phyloP scores from a whole-genome alignment of 139 green algal genomes.

The Yamagishiella unicocca region DNA sequence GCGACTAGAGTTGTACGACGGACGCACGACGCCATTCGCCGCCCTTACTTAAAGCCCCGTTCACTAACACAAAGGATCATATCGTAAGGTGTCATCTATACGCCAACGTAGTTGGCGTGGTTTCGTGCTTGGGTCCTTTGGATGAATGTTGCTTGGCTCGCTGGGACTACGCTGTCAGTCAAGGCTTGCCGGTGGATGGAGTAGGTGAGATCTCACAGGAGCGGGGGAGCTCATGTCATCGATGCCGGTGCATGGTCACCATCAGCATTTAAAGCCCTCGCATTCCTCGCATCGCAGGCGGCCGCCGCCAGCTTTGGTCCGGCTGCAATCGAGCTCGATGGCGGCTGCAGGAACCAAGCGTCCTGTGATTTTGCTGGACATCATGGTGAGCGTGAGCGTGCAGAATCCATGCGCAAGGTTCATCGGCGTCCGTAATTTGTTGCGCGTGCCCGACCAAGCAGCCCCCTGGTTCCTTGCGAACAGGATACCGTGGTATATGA shows the following conservation, averaged over 20 bases:
- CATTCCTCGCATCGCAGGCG: not conserved
- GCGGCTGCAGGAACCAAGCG: not conserved
- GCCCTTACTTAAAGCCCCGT: too few relatives aligned
- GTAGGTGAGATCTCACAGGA: not conserved
- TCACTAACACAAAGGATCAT: too few relatives aligned
- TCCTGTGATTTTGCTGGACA: slow-evolving; percentile 73
- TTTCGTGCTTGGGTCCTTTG: too few relatives aligned
- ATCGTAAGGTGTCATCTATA: too few relatives aligned
- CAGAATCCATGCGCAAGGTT: too few relatives aligned
- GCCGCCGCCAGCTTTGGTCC: not conserved
- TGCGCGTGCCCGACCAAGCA: not conserved
- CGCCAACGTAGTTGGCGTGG: too few relatives aligned
- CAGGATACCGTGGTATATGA: slow-evolving; percentile 86
- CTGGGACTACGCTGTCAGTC: not conserved
- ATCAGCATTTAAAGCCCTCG: too few relatives aligned
- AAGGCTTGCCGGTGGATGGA: not conserved
- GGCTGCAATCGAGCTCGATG: not conserved
- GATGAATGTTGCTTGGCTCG: not conserved
- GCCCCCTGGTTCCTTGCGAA: not conserved
- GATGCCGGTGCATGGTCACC: too few relatives aligned
- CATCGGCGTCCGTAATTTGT: not conserved
- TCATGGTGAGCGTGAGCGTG: slow-evolving; percentile 65
- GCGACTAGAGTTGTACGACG: too few relatives aligned
- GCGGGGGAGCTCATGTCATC: too few relatives aligned
- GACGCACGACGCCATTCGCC: too few relatives aligned